These are phyloP conservation scores for Kluyveromyces siamensis DNA, from an alignment of 805 yeast genomes.

Conservation along the genomic window DNA sequence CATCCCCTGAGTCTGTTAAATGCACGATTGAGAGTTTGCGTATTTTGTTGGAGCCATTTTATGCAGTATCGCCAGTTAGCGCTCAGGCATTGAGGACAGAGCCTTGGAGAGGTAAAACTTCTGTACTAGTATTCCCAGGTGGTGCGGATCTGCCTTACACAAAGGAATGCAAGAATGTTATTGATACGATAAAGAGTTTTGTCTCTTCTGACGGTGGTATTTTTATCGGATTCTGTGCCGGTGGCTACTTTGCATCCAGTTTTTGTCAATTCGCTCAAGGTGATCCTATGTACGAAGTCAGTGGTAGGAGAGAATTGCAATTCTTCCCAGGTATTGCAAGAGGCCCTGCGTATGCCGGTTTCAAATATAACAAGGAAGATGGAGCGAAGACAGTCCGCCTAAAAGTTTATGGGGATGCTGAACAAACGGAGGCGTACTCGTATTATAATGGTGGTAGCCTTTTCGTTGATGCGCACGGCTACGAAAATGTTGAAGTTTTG, in stretches of 20 bases:
- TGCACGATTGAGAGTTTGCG: slow-evolving; percentile 75
- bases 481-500: slow-evolving; percentile 55
- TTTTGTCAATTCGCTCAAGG: slow-evolving; percentile 82
- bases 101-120: slow-evolving; percentile 81
- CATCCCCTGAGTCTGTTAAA: slow-evolving; percentile 78
- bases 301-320: slow-evolving; percentile 73
- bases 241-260: slow-evolving; percentile 76
- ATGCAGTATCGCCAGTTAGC: slow-evolving; percentile 71
- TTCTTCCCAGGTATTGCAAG: slow-evolving; percentile 77
- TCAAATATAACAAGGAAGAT: slow-evolving; percentile 61
- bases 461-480: slow-evolving; percentile 65
- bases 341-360: slow-evolving; percentile 79
- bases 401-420: slow-evolving; percentile 28
- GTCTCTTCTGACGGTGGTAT: slow-evolving; percentile 74
- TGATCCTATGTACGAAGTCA: slow-evolving; percentile 59
- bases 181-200: slow-evolving; percentile 49
- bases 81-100: slow-evolving; percentile 57
- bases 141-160: slow-evolving; percentile 94
- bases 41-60: slow-evolving; percentile 69
- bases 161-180: slow-evolving; percentile 57
- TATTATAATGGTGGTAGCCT: slow-evolving; percentile 90
- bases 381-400: slow-evolving; percentile 63
- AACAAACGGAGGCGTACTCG: slow-evolving; percentile 15
- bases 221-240: slow-evolving; percentile 88
- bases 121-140: slow-evolving; percentile 83